Conservation (phyloP, 805 yeast genomes). For the Jamesozyma hellenica region DNA sequence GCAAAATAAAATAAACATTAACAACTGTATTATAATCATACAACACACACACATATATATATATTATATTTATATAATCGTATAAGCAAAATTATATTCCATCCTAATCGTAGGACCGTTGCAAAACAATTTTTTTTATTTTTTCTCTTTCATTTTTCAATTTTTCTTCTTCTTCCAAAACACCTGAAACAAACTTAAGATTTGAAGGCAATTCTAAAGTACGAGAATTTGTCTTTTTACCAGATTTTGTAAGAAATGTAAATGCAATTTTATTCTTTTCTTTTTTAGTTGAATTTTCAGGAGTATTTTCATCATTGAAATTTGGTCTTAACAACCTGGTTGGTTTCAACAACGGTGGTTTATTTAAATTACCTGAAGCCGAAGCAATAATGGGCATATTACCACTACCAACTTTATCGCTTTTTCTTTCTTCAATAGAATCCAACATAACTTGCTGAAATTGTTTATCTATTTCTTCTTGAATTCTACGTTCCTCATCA, state of each 20-base stretch:
- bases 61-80: background rate
- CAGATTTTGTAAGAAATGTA: conserved; percentile 46
- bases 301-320: background rate
- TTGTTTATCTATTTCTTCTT: conserved; percentile 47
- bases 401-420: conserved; percentile 19
- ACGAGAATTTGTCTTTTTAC: conserved; percentile 37
- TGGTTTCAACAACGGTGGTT: background rate
- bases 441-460: conserved; percentile 44
- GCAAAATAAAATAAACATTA: background rate
- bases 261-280: conserved; percentile 32
- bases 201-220: conserved; percentile 43
- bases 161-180: conserved; percentile 41
- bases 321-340: background rate
- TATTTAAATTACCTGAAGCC: background rate
- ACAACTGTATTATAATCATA: too few species aligned
- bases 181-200: conserved; percentile 43
- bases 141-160: conserved; percentile 44
- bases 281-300: background rate
- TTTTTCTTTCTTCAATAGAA: conserved; percentile 35
- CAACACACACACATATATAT: too few species aligned
- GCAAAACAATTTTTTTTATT: conserved; percentile 46
- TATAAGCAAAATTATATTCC: background rate
- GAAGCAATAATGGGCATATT: conserved; percentile 18
- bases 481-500: conserved; percentile 38
- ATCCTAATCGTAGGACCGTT: conserved; percentile 27